phyloP scores from a whole-genome alignment of 208 protist species.

The Trypanosoma mega region DNA sequence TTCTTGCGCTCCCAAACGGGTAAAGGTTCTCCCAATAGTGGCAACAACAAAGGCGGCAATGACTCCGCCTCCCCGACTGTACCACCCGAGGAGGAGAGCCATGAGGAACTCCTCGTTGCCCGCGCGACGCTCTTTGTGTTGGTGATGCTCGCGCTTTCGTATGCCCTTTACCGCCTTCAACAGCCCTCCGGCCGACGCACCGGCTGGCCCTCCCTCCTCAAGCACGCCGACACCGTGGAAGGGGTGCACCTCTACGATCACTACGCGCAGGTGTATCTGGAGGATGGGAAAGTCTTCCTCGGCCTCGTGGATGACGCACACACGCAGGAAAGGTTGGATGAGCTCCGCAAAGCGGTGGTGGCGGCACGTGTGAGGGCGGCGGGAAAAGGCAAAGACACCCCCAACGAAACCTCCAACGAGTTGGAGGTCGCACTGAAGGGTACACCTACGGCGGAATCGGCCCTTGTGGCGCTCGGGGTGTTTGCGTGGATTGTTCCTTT shows the following conservation, averaged over 20 bases:
- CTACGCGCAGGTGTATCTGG: constrained; percentile 62
- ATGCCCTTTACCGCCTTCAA: constrained; percentile 46
- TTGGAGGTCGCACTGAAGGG: constrained; percentile 48
- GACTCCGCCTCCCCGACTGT: constrained; percentile 5
- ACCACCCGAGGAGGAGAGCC: constrained; percentile 32
- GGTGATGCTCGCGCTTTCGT: constrained; percentile 40
- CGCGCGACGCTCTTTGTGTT: constrained; percentile 62
- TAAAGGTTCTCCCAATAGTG: neutral
- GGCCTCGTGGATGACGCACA: constrained; percentile 55
- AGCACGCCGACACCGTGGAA: constrained; percentile 38
- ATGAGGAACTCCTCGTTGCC: constrained; percentile 53
- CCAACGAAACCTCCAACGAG: constrained; percentile 25
- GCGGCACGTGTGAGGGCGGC: neutral
- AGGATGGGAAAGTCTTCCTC: constrained; percentile 48
- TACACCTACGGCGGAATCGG: constrained; percentile 53
- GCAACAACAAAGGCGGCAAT: constrained; percentile 7
- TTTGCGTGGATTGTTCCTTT: constrained; percentile 82
- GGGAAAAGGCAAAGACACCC: neutral
- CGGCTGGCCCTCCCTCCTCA: constrained; percentile 49
- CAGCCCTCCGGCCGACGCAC: constrained; percentile 39
- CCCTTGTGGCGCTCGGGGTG: constrained; percentile 56
- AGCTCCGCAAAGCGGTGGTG: constrained; percentile 30
- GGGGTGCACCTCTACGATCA: constrained; percentile 50
- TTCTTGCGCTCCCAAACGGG: too few species aligned
- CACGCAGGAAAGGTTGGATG: constrained; percentile 57